A percentile compares a stretch with the other conserved stretches of the same genome.
phyloP scores from a whole-genome alignment of 176 grass and related monocot genomes.

The Oryza brachyantha region DNA sequence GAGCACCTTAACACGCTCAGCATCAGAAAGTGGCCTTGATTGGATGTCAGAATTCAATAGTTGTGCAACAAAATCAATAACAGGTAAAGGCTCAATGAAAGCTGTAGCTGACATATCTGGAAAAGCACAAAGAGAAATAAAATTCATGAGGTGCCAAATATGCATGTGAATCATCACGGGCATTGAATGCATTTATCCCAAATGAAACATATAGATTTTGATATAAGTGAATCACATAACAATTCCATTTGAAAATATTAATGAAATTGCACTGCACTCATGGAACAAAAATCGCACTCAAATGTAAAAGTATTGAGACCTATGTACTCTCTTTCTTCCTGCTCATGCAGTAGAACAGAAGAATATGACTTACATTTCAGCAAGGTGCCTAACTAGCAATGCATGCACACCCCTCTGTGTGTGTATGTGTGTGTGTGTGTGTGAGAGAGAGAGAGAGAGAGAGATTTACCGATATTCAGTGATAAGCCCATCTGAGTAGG shows the following conservation, averaged over 20 bases:
- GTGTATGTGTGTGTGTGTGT: background rate
- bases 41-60: conserved; percentile 63
- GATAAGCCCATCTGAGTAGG: conserved; percentile 94
- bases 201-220: background rate
- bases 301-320: background rate
- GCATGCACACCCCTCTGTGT: background rate
- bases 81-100: conserved; percentile 75
- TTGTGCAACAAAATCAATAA: conserved; percentile 64
- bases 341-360: background rate
- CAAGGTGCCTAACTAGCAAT: background rate
- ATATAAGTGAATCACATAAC: background rate
- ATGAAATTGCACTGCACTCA: background rate
- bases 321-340: background rate
- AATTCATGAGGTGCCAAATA: background rate
- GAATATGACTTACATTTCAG: background rate
- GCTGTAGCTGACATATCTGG: conserved; percentile 87
- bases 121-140: conserved; percentile 21
- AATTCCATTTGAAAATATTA: background rate
- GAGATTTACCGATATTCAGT: conserved; percentile 67
- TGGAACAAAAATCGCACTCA: background rate
- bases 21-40: conserved; percentile 61
- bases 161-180: background rate
- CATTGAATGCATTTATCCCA: background rate
- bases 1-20: conserved; percentile 79
- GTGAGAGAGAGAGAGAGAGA: background rate